Base-by-base conservation (phyloP, 345 rosid species). In the Abelmoschus esculentus region DNA sequence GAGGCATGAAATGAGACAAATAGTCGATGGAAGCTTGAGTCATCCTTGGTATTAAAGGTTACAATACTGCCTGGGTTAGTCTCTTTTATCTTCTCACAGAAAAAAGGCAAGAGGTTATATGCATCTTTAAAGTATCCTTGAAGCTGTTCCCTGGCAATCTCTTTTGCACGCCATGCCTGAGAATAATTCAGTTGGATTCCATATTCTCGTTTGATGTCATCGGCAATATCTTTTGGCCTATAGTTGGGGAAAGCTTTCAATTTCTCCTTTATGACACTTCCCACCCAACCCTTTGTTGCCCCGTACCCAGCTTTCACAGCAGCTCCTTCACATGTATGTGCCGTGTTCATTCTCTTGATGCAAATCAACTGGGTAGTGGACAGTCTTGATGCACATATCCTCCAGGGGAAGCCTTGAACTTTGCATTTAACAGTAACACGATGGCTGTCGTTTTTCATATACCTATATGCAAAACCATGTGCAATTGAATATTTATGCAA, bases 121-220 rank as follows among this genome's bases (percentile, higher is more conserved):
- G 98, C 89, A 53, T 91, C 95, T 79, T 89, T 89, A 62, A 81
- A 86, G 50, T 97, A 90, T 58, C 95, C 97, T 68, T 88, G 98
- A 77, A 93, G 96, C 86, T 93, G 97, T 87, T 89, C 92, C 80
- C 92, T 83, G 1, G 96, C 98, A 57, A 89, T 82, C 79, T 93
- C 93, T 78, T 89, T 93, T 6, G 96, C 97, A 49, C 95, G 89
- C 96, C 98, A 86, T 40, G 97, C 95, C 78, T 93, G 98, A 38
- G 96, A 89, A 79, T 88, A 93, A 69, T 89, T 93, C 80, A 93
- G 67, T 40, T 93, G 90, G 70, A 93, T 91, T 69, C 96, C 98
- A 69, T 90, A 91, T 72, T 93, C 98, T 73, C 87, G 82, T 74
- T 79, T 86, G 74, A 93, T 89, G 72, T 90, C 98, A 74, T 91